These are phyloP conservation scores for Flaveria sonorensis DNA, from an alignment of 129 eudicot genomes.

Conservation along the genomic window DNA sequence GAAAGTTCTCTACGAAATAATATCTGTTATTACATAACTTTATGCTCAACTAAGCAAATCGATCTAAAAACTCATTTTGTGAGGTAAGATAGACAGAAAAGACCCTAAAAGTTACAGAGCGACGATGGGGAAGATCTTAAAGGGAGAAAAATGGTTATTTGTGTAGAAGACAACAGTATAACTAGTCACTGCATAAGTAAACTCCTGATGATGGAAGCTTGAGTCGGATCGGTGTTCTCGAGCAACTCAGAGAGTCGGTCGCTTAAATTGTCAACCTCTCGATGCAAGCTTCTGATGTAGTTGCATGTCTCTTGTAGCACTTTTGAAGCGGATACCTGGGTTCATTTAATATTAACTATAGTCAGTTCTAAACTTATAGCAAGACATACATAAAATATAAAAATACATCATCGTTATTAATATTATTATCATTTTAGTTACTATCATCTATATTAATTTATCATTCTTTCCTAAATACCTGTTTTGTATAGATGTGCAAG, in stretches of 20 bases:
- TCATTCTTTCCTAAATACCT: too few relatives aligned
- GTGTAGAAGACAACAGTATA: not conserved
- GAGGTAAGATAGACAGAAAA: not conserved
- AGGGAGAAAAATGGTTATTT: not conserved
- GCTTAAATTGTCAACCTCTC: slow-evolving; percentile 77
- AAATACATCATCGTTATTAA: too few relatives aligned
- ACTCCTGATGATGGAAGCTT: slow-evolving; percentile 88
- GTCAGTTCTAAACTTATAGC: too few relatives aligned
- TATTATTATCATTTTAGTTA: too few relatives aligned
- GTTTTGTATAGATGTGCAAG: too few relatives aligned
- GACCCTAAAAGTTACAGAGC: slow-evolving; percentile 5
- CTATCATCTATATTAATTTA: too few relatives aligned
- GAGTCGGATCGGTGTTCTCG: slow-evolving; percentile 67
- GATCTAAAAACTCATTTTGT: slow-evolving; percentile 8
- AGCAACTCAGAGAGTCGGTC: slow-evolving; percentile 77
- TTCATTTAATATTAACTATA: not conserved
- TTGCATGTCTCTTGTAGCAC: slow-evolving; percentile 96
- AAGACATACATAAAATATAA: too few relatives aligned
- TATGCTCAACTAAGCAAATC: not conserved
- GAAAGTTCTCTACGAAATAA: not conserved
- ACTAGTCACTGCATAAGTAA: slow-evolving; percentile 45
- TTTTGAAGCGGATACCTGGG: slow-evolving; percentile 76
- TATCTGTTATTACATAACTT: not conserved
- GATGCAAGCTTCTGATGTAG: slow-evolving; percentile 81
- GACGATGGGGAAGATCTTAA: not conserved